These are phyloP conservation scores for Naganishia antarctica DNA, from an alignment of 768 basidiomycete genomes.

Conservation along the genomic window DNA sequence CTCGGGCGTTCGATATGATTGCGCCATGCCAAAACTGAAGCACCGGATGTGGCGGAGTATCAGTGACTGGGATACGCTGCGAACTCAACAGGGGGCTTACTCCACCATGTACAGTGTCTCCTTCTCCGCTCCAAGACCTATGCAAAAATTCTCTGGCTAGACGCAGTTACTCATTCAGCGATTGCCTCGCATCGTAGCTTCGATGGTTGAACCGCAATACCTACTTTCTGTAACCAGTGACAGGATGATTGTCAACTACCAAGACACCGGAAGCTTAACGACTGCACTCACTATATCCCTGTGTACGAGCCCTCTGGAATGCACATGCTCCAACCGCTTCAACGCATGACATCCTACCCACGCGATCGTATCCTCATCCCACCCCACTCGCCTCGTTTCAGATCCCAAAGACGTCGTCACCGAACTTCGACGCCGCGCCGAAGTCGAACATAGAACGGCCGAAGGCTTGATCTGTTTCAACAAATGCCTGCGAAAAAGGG, in stretches of 20 bases:
- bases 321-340: conserved; percentile 21
- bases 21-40: conserved; percentile 28
- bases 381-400: not conserved
- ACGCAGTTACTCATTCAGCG: not conserved
- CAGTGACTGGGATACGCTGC: too few species aligned
- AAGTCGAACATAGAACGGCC: not conserved
- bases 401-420: too few species aligned
- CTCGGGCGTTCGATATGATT: not conserved
- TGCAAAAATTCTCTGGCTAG: conserved; percentile 28
- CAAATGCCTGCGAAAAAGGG: conserved; percentile 17
- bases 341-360: conserved; percentile 27
- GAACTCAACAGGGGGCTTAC: too few species aligned
- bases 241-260: too few species aligned
- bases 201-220: not conserved
- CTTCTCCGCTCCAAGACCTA: conserved; percentile 18
- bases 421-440: too few species aligned
- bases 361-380: conserved; percentile 25
- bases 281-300: conserved; percentile 27
- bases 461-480: not conserved
- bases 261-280: too few species aligned
- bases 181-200: not conserved
- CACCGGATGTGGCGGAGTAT: too few species aligned
- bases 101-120: conserved; percentile 25
- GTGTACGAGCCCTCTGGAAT: conserved; percentile 22
- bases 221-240: too few species aligned